Evolutionary conservation across 78 protist species (phyloP).

Genomic region (Cyanophora paradoxa): DNA sequence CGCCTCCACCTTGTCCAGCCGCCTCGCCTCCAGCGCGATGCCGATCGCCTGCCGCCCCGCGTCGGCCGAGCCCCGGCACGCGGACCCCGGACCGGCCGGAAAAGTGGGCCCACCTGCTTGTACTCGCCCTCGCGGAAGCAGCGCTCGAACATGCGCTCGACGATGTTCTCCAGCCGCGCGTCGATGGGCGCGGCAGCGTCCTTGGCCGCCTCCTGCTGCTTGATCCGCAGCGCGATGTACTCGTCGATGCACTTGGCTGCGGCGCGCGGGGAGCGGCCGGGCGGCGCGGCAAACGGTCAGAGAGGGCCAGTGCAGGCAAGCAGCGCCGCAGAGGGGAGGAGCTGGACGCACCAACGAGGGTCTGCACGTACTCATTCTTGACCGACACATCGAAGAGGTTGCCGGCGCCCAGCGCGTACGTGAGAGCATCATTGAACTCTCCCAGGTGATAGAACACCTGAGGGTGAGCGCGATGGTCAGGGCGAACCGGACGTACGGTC

Average conservation of each 20-base stretch:
- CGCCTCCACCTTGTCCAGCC: constrained; percentile 83
- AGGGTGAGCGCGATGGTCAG: not conserved
- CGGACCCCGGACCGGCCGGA: too few relatives aligned
- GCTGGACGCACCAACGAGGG: not conserved
- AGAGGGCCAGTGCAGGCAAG: too few relatives aligned
- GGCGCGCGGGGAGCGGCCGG: not conserved
- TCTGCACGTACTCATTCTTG: constrained; percentile 2
- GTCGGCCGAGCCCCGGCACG: not conserved
- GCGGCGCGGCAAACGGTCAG: too few relatives aligned
- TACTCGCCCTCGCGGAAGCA: constrained; percentile 35
- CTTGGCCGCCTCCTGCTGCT: constrained; percentile 6
- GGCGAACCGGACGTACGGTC: not conserved
- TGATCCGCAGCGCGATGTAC: constrained; percentile 53
- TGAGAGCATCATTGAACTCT: constrained; percentile 64
- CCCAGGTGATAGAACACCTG: constrained; percentile 89
- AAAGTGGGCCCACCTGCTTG: constrained; percentile 69
- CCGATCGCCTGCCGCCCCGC: constrained; percentile 83
- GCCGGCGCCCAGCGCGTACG: constrained; percentile 84
- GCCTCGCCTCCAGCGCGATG: constrained; percentile 81
- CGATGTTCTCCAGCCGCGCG: constrained; percentile 57
- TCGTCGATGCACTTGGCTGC: constrained; percentile 61
- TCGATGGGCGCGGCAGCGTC: constrained; percentile 24
- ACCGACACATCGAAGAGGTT: constrained; percentile 28
- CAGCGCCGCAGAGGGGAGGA: not conserved
- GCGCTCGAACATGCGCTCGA: constrained; percentile 64